Base-by-base conservation (phyloP, 1,139 yeast genomes). In the Scheffersomyces insectosa region DNA sequence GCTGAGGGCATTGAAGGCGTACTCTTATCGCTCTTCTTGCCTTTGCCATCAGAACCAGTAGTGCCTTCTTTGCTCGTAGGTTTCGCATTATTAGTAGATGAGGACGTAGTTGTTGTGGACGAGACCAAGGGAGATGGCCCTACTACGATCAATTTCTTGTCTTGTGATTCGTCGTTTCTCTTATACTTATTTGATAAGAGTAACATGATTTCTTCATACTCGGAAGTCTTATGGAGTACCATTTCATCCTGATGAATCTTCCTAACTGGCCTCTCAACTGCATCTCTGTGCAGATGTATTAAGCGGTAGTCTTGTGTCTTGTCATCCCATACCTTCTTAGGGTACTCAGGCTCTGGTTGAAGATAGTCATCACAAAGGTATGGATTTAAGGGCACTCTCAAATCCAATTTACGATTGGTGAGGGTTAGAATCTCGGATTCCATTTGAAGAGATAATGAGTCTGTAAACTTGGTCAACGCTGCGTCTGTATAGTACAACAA, bases 201-300 rank as follows among this genome's bases (percentile, higher is more conserved):
- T 44, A 73, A 65, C 98, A 93, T 91, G 59, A 90, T 74, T 60
- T 88, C 96, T 64, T 93, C 98, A 64, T 88, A 90, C 51, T 90
- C 95, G 2, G 91, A 83, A 31, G 88, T 85, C 55, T 87, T 87
- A 57, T 88, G 96, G 51, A 73, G 55, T 4, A 71, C 65, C 55
- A 72, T 56, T 54, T 71, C 77, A 44, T 74, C 79, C 49, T 69
- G 76, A 48, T 72, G 78, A 41, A 74, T 60, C 53, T 70, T 73
- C 23, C 77, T 70, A 2, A 70, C 65, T 28, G 74, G 70, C 42
- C 66, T 74, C 2, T 72, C 62, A 3, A 75, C 66, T 37, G 72
- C 80, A 11, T 65, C 59, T 42, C 90, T 70, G 60, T 83, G 86
- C 25, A 46, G 47, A 45, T 62, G 67, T 6, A 54, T 47, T 55